Evolutionary conservation across 371 early-diverging fungal species (phyloP).

Genomic region (Apophysomyces trapeziformis): DNA sequence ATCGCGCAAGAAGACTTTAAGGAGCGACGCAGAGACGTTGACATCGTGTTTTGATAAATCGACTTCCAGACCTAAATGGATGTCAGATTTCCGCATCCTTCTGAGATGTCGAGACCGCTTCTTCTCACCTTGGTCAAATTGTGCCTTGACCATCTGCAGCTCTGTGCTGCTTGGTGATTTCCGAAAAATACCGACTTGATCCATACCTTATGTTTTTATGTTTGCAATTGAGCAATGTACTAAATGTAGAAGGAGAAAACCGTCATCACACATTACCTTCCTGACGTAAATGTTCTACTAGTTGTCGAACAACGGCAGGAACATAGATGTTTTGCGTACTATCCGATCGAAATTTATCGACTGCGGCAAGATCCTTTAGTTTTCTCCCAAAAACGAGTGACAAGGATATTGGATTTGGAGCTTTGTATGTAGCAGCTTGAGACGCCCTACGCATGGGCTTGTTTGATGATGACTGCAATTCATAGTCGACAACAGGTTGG

Average conservation of each 20-base stretch:
- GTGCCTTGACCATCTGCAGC: slow-evolving; percentile 62
- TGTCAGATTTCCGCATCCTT: slow-evolving; percentile 30
- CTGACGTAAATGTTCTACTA: slow-evolving; percentile 36
- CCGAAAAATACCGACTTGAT: slow-evolving; percentile 88
- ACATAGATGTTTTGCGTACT: slow-evolving; percentile 22
- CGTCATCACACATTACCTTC: slow-evolving; percentile 28
- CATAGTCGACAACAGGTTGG: slow-evolving; percentile 67
- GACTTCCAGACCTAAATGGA: slow-evolving; percentile 36
- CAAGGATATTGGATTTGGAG: slow-evolving; percentile 21
- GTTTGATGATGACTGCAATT: slow-evolving; percentile 1
- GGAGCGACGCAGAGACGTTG: slow-evolving; percentile 82
- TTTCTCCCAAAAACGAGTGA: slow-evolving; percentile 36
- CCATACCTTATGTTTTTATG: slow-evolving; percentile 56
- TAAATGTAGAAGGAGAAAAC: neutral
- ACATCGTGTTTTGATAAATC: slow-evolving; percentile 70
- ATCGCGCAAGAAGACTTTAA: slow-evolving; percentile 88
- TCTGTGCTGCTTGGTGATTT: slow-evolving; percentile 74
- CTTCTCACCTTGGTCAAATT: slow-evolving; percentile 65
- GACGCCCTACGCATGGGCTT: slow-evolving; percentile 13
- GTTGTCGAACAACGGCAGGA: slow-evolving; percentile 35
- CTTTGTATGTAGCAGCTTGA: neutral
- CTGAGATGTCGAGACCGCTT: slow-evolving; percentile 13
- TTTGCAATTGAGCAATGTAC: neutral
- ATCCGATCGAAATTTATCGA: slow-evolving; percentile 1
- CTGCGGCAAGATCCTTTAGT: slow-evolving; percentile 35